Evolutionary conservation across 2,329 filamentous ascomycete genomes (phyloP).

Genomic region (Aurifilum marmelostoma): DNA sequence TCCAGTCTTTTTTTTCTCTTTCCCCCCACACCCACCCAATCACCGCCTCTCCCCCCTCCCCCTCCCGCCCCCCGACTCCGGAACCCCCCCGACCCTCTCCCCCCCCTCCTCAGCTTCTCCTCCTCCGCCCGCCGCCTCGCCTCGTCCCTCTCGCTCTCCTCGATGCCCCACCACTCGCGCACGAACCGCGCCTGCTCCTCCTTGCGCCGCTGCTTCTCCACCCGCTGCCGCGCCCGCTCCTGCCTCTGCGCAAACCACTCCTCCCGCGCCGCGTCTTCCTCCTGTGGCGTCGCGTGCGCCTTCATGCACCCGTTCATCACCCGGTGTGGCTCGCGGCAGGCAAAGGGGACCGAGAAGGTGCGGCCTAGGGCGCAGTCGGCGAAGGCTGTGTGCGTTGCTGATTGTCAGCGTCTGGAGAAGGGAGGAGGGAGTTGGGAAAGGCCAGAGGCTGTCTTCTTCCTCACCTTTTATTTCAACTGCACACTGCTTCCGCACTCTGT

Average conservation of each 20-base stretch:
- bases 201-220: slow-evolving; percentile 63
- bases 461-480: slow-evolving; percentile 76
- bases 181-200: slow-evolving; percentile 67
- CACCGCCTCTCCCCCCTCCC: slow-evolving; percentile 23
- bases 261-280: slow-evolving; percentile 85
- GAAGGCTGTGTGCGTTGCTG: slow-evolving; percentile 66
- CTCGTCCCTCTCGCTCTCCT: slow-evolving; percentile 57
- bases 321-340: slow-evolving; percentile 77
- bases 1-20: not conserved
- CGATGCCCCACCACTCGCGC: slow-evolving; percentile 69
- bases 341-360: slow-evolving; percentile 86
- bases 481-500: slow-evolving; percentile 76
- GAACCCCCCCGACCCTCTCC: slow-evolving; percentile 61
- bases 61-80: slow-evolving; percentile 39
- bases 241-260: slow-evolving; percentile 87
- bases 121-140: slow-evolving; percentile 52
- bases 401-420: slow-evolving; percentile 7
- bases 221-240: slow-evolving; percentile 68
- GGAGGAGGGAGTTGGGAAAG: not conserved
- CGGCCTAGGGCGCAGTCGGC: slow-evolving; percentile 85
- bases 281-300: slow-evolving; percentile 77
- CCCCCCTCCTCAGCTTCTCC: slow-evolving; percentile 51
- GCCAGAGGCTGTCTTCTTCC: not conserved
- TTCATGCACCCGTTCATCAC: slow-evolving; percentile 96
- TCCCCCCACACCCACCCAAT: not conserved